phyloP scores from a whole-genome alignment of 148 eudicot genomes.

The Chenopodium formosanum region DNA sequence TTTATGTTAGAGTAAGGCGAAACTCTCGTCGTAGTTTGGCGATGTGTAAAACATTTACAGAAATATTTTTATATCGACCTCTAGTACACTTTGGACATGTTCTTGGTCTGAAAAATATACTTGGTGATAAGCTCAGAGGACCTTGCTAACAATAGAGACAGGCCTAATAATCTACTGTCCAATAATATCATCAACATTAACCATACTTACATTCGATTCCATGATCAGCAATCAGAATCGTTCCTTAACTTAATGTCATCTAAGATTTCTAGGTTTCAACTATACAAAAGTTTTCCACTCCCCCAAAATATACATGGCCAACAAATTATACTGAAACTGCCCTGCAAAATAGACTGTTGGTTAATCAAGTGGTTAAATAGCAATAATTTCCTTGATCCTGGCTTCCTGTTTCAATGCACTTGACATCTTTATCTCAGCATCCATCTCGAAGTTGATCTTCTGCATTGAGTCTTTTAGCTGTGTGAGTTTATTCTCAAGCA shows the following conservation, averaged over 20 bases:
- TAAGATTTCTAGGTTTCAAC: neutral
- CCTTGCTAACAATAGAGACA: too few species aligned
- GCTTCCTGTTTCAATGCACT: slow-evolving; percentile 16
- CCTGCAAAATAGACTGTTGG: neutral
- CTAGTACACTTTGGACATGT: too few species aligned
- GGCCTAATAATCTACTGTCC: too few species aligned
- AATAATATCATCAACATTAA: neutral
- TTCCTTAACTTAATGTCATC: neutral
- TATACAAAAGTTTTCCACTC: neutral
- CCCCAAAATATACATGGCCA: neutral
- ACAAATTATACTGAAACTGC: neutral
- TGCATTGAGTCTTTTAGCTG: slow-evolving; percentile 21
- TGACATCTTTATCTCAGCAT: slow-evolving; percentile 20
- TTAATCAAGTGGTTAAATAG: neutral
- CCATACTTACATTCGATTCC: neutral
- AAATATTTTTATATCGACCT: too few species aligned
- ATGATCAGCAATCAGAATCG: neutral
- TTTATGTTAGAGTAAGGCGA: too few species aligned
- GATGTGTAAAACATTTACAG: too few species aligned
- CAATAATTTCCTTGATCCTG: neutral
- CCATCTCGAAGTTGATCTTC: slow-evolving; percentile 28
- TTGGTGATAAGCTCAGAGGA: too few species aligned
- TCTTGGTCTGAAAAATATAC: too few species aligned
- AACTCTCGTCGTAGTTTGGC: too few species aligned
- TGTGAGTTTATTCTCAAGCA: slow-evolving; percentile 24